A percentile compares a stretch with the other conserved stretches of the same genome.
These are phyloP conservation scores for Narthecium ossifragum DNA, from an alignment of 106 monocot species.

Conservation along the genomic window DNA sequence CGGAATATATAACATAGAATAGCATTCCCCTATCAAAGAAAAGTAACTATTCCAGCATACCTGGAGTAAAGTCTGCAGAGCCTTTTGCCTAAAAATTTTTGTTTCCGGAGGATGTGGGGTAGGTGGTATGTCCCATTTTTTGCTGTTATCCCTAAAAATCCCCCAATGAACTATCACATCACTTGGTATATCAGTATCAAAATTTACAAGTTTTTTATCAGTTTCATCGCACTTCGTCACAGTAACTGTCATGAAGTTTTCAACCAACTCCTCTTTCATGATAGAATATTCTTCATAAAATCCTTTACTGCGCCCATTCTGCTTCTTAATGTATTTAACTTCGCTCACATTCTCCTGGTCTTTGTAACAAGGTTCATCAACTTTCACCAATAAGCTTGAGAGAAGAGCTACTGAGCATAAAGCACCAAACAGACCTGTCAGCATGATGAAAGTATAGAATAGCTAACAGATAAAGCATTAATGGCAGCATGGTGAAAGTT, in stretches of 20 bases:
- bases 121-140: conserved; percentile 73
- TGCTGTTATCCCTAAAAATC: conserved; percentile 52
- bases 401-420: conserved; percentile 53
- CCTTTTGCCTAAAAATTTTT: conserved; percentile 58
- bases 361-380: conserved; percentile 29
- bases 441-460: not conserved
- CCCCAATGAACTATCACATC: conserved; percentile 91
- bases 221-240: conserved; percentile 43
- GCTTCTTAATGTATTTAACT: conserved; percentile 6
- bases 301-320: conserved; percentile 15
- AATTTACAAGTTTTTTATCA: conserved; percentile 50
- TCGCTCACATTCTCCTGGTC: conserved; percentile 11
- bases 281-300: conserved; percentile 70
- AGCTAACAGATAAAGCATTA: too few species aligned
- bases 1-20: too few species aligned
- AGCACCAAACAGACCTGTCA: not conserved
- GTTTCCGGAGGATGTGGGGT: conserved; percentile 70
- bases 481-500: too few species aligned
- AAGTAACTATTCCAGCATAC: conserved; percentile 20
- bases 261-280: conserved; percentile 47
- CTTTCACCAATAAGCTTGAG: conserved; percentile 53
- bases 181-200: conserved; percentile 89
- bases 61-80: conserved; percentile 82
- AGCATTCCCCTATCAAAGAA: too few species aligned
- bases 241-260: conserved; percentile 59